These are phyloP conservation scores for Nadsonia starkeyi-henricii DNA, from an alignment of 1,139 yeast species.

Conservation along the genomic window DNA sequence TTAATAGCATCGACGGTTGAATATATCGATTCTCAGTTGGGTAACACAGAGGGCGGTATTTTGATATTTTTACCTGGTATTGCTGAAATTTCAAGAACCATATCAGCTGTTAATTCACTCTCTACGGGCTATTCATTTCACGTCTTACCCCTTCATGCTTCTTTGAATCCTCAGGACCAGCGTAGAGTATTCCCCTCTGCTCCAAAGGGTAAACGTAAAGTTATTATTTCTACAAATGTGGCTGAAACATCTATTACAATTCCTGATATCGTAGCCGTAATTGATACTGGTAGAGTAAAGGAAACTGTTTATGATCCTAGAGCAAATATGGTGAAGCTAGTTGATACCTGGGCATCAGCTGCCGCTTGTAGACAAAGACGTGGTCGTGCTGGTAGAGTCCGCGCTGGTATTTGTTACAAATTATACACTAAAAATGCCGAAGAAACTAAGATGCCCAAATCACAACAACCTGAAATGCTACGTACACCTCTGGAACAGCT, in stretches of 20 bases:
- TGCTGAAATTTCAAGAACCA: conserved; percentile 54
- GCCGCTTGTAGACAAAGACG: conserved; percentile 90
- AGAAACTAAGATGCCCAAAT: conserved; percentile 40
- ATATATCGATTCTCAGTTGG: conserved; percentile 37
- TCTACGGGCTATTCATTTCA: conserved; percentile 16
- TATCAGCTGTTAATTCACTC: conserved; percentile 22
- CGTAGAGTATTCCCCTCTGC: conserved; percentile 49
- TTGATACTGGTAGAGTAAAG: conserved; percentile 80
- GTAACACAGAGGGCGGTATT: conserved; percentile 50
- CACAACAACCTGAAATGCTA: conserved; percentile 81
- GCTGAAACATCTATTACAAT: conserved; percentile 86
- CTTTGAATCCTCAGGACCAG: conserved; percentile 72
- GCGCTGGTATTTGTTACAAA: conserved; percentile 69
- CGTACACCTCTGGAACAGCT: conserved; percentile 73
- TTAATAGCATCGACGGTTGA: conserved; percentile 45
- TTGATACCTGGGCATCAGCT: conserved; percentile 77
- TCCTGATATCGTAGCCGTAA: conserved; percentile 85
- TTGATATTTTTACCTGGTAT: conserved; percentile 83
- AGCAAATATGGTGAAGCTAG: conserved; percentile 53
- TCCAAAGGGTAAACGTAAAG: conserved; percentile 45
- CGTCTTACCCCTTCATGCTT: conserved; percentile 73
- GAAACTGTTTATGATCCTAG: conserved; percentile 55
- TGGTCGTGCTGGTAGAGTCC: conserved; percentile 98
- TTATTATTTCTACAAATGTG: conserved; percentile 75
- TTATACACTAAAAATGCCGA: conserved; percentile 55